A percentile compares a stretch with the other conserved stretches of the same genome.
phyloP scores from a whole-genome alignment of 1,284 basidiomycete genomes.

The Sphaerobolus stellatus region DNA sequence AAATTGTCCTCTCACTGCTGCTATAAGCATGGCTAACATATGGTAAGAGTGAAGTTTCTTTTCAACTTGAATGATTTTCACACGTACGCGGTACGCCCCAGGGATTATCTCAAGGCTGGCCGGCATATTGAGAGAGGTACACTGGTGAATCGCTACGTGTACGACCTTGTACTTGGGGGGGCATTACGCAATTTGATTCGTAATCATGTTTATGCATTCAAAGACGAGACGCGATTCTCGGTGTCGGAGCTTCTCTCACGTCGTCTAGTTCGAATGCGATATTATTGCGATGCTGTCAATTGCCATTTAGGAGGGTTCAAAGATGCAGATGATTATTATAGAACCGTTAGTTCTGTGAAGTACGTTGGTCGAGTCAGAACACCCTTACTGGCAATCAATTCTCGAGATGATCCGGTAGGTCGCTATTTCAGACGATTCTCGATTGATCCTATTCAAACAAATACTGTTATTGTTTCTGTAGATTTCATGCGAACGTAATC shows the following conservation, averaged over 20 bases:
- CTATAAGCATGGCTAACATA: conserved; percentile 25
- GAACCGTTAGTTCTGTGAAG: conserved; percentile 20
- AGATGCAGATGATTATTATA: conserved; percentile 25
- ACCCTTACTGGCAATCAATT: conserved; percentile 27
- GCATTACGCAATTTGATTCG: conserved; percentile 23
- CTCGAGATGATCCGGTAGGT: conserved; percentile 24
- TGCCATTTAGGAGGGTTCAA: conserved; percentile 24
- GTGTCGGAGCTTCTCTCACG: conserved; percentile 19
- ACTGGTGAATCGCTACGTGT: conserved; percentile 20
- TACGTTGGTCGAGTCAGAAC: conserved; percentile 18
- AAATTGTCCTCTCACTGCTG: conserved; percentile 24
- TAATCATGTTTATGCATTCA: conserved; percentile 20
- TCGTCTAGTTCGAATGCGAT: conserved; percentile 17
- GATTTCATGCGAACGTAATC: conserved; percentile 18
- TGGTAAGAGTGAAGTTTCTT: conserved; percentile 15
- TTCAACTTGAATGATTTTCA: neutral
- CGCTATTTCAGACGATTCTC: neutral
- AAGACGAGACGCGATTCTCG: conserved; percentile 10
- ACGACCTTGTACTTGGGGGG: conserved; percentile 25
- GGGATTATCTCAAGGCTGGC: conserved; percentile 23
- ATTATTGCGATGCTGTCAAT: conserved; percentile 23
- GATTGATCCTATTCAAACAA: neutral
- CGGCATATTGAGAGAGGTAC: conserved; percentile 19
- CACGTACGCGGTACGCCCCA: neutral
- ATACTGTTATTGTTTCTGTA: neutral